Base-by-base conservation (phyloP, 176 grass and related monocot genomes). In the Areca catechu region DNA sequence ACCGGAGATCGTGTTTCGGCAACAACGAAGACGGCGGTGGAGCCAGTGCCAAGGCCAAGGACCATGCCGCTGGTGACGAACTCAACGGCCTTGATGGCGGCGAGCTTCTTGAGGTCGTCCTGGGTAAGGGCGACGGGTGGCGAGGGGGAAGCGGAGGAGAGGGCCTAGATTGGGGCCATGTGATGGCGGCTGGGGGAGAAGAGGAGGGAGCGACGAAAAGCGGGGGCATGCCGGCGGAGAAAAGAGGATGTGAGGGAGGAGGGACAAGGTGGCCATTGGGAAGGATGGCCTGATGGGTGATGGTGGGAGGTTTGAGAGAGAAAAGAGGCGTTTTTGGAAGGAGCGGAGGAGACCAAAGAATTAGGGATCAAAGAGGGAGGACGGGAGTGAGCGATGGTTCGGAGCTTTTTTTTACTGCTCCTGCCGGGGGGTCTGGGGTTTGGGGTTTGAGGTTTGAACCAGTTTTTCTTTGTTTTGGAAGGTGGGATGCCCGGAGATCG, bases 51-150 rank as follows among this genome's bases (percentile, higher is more conserved):
- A 18, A 98, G 93, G 2, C 93, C 93, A 17, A 98, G 80, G 19
- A 98, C 93, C 93, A 98, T 98, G 55, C 80, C 93, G 59, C 84
- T 98, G 53, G 78, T 63, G 55, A 98, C 87, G 66, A 85, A 80
- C 80, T 88, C 87, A 7, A 98, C 93, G 4, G 93, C 93, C 66
- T 89, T 89, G 65, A 88, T 71, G 49, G 93, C 93, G 24, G 93
- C 87, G 16, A 98, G 83, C 58, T 83, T 53, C 93, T 97, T 97
- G 4, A 97, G 63, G 77, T 97, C 87, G 72, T 97, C 87, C 76
- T 91, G 92, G 18, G 86, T 82, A 50, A 91, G 62, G 69, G 80
- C 70, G 16, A 74, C 30, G 16, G 86, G 77, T 18, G 60, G 78
- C 16, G 92, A 90, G 63, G 74, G 72, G 55, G 83, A 64, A 7